Base-by-base conservation (phyloP, 2,329 filamentous ascomycete species). In the Fusarium nygamai region DNA sequence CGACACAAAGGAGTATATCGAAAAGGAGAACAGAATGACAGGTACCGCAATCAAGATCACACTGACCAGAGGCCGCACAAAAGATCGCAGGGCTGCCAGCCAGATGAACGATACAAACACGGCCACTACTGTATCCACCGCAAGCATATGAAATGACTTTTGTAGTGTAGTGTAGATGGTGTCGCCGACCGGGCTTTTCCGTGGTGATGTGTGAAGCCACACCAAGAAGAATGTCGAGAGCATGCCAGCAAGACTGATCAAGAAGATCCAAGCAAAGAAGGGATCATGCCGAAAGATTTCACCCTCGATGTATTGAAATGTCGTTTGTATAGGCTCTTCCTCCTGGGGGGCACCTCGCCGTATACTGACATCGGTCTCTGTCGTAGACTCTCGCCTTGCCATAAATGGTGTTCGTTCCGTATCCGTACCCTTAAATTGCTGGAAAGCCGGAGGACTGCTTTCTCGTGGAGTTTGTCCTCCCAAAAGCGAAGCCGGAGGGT, bases 151-250 rank as follows among this genome's bases (percentile, higher is more conserved):
- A 79, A 97, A 96, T 1, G 95, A 98, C 58, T 92, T 91, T 76
- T 93, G 92, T 41, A 99, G 85, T 9, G 94, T 95, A 20, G 93
- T 94, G 82, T 99, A 99, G 67, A 99, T 94, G 3, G 96, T 98
- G 82, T 99, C 96, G 20, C 95, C 96, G 64, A 97, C 89, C 2
- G 92, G 92, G 68, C 89, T 88, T 79, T 93, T 93, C 62, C 87
- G 87, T 2, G 92, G 86, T 24, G 93, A 91, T 5, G 96, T 98
- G 80, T 98, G 94, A 46, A 99, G 88, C 86, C 93, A 97, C 31
- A 98, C 93, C 20, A 99, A 88, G 72, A 98, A 91, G 78, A 95
- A 97, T 2, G 95, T 96, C 19, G 96, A 93, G 78, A 98, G 90
- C 79, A 98, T 89, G 44, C 92, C 93, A 51, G 94, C 95, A 61